These are phyloP conservation scores for Helichrysum umbraculigerum DNA, from an alignment of 129 eudicot genomes.

Conservation along the genomic window DNA sequence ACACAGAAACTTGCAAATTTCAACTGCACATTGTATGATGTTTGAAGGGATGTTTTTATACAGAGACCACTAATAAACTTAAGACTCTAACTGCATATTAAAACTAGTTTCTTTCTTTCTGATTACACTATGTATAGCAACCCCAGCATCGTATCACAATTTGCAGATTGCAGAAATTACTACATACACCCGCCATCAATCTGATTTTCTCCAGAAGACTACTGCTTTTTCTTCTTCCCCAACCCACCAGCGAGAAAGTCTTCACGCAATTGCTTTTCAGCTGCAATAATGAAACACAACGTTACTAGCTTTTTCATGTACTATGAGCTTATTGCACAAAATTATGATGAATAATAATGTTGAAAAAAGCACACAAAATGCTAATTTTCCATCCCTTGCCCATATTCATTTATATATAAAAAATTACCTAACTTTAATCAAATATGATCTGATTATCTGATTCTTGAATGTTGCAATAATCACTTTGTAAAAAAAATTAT, in stretches of 20 bases:
- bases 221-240: background rate
- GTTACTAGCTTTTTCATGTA: background rate
- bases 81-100: slow-evolving; percentile 26
- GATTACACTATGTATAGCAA: slow-evolving; percentile 26
- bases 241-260: slow-evolving; percentile 4
- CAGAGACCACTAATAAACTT: slow-evolving; percentile 25
- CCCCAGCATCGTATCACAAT: slow-evolving; percentile 10
- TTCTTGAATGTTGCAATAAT: background rate
- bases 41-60: slow-evolving; percentile 34
- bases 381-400: background rate
- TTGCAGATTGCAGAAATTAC: slow-evolving; percentile 25
- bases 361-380: slow-evolving; percentile 23
- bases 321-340: background rate
- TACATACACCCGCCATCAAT: background rate
- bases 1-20: slow-evolving; percentile 15
- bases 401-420: background rate
- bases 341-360: background rate
- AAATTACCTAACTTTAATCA: background rate
- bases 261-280: background rate
- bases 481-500: background rate
- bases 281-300: slow-evolving; percentile 22
- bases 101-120: slow-evolving; percentile 13
- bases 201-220: slow-evolving; percentile 13
- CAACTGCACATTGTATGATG: slow-evolving; percentile 37
- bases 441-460: background rate